A percentile compares a stretch with the other conserved stretches of the same genome.
These are phyloP conservation scores for Nakaseomyces uthaithaninus DNA, from an alignment of 1,139 yeast species.

Conservation along the genomic window DNA sequence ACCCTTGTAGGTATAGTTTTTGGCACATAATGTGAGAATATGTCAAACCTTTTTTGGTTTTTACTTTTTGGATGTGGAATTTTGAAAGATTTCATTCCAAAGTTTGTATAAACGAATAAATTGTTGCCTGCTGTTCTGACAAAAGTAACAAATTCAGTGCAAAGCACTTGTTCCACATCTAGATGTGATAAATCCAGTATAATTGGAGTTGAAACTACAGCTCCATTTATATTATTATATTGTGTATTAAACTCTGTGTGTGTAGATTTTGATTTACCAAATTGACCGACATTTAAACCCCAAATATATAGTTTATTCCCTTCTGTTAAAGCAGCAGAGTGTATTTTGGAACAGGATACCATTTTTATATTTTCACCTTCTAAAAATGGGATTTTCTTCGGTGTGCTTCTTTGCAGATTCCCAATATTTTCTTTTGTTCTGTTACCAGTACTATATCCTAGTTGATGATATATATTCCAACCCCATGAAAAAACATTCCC, in stretches of 20 bases:
- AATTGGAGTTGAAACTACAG: conserved; percentile 18
- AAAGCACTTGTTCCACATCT: conserved; percentile 47
- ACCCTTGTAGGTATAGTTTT: conserved; percentile 23
- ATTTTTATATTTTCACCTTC: conserved; percentile 39
- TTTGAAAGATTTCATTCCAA: conserved; percentile 46
- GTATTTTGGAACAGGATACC: conserved; percentile 61
- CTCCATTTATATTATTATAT: conserved; percentile 20
- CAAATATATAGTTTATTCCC: conserved; percentile 50
- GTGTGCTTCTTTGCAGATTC: conserved; percentile 32
- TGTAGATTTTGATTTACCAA: conserved; percentile 43
- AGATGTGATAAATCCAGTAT: conserved; percentile 20
- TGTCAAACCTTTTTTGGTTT: conserved; percentile 18
- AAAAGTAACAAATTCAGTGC: conserved; percentile 67
- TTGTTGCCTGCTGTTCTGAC: conserved; percentile 53
- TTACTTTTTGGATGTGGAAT: conserved; percentile 33
- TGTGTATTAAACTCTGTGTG: conserved; percentile 17
- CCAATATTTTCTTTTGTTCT: conserved; percentile 23
- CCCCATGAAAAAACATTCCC: conserved; percentile 75
- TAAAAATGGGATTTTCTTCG: conserved; percentile 48
- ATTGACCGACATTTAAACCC: conserved; percentile 85
- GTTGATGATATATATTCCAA: conserved; percentile 52
- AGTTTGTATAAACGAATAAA: conserved; percentile 54
- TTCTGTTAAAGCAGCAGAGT: conserved; percentile 54
- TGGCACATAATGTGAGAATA: conserved; percentile 24
- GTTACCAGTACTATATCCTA: conserved; percentile 47